Base-by-base conservation (phyloP, 2,329 filamentous ascomycete species). In the Aspergillus floridensis region DNA sequence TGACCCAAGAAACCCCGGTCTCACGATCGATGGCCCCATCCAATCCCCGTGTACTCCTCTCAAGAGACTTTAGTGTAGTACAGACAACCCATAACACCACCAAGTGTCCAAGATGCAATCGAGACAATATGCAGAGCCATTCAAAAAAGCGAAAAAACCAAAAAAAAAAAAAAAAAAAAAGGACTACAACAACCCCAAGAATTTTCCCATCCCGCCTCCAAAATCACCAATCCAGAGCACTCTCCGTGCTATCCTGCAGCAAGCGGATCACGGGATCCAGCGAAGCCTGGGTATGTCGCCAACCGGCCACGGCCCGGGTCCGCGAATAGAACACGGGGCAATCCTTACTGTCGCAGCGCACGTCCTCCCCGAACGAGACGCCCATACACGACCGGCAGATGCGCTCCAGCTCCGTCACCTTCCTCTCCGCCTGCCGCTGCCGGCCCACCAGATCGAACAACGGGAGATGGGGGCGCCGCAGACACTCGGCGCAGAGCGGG, bases 301-400 rank as follows among this genome's bases (percentile, higher is more conserved):
- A 72, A 63, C 72, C 65, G 21, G 76, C 70, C 51, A 65, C 62
- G 59, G 76, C 70, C 59, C 77, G 72, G 4, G 72, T 77, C 44
- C 78, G 66, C 4, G 76, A 74, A 76, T 96, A 98, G 67, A 96
- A 98, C 0, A 96, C 91, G 0, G 93, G 90, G 71, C 95, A 99
- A 76, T 96, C 93, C 72, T 90, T 86, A 73, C 90, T 96, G 70
- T 96, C 92, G 71, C 95, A 99, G 46, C 77, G 82, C n/a, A 97
- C 88, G 35, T 89, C 86, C 41, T 97, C 93, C 2, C 86, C 79
- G 64, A 87, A 88, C 3, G 88, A 81, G 19, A 93, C 72, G 0
- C 86, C 88, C 44, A 91, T 87, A 74, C 95, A 99, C 67, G 85
- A 90, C 61, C 89, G 86, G 75, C 95, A 99, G 8, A 96, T 79